These are phyloP conservation scores for Venturia aucupariae DNA, from an alignment of 2,329 filamentous ascomycete species.

Conservation along the genomic window DNA sequence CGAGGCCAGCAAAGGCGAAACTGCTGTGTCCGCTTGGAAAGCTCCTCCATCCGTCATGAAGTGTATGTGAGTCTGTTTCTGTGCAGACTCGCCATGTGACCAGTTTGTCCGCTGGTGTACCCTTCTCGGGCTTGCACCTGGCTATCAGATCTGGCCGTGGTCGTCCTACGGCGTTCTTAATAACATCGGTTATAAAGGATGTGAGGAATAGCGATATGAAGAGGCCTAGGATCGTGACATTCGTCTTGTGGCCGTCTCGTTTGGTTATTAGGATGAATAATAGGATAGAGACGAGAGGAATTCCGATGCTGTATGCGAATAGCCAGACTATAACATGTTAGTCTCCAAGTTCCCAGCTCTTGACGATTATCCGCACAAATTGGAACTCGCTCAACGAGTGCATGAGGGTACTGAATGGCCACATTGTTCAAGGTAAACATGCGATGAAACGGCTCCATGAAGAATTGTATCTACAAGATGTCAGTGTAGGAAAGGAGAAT, in stretches of 20 bases:
- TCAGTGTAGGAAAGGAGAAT: slow-evolving; percentile 8
- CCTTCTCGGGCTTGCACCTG: slow-evolving; percentile 65
- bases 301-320: slow-evolving; percentile 65
- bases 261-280: slow-evolving; percentile 54
- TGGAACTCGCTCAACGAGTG: slow-evolving; percentile 72
- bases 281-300: slow-evolving; percentile 60
- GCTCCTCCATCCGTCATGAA: slow-evolving; percentile 77
- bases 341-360: not conserved
- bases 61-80: slow-evolving; percentile 54
- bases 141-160: slow-evolving; percentile 80
- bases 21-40: slow-evolving; percentile 76
- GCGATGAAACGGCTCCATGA: slow-evolving; percentile 80
- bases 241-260: slow-evolving; percentile 66
- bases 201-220: slow-evolving; percentile 65
- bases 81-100: slow-evolving; percentile 64
- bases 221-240: slow-evolving; percentile 76
- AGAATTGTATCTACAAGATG: slow-evolving; percentile 49
- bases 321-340: slow-evolving; percentile 49
- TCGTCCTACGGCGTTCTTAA: slow-evolving; percentile 81
- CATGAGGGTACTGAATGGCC: slow-evolving; percentile 77
- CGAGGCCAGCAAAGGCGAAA: slow-evolving; percentile 70
- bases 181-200: slow-evolving; percentile 73
- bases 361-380: slow-evolving; percentile 47
- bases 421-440: slow-evolving; percentile 87
- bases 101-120: slow-evolving; percentile 45